Evolutionary conservation across 1,139 yeast species (phyloP), one percentile per base, ranked within the genome.

Genomic region (Chernovozyma sophiae-reginae): DNA sequence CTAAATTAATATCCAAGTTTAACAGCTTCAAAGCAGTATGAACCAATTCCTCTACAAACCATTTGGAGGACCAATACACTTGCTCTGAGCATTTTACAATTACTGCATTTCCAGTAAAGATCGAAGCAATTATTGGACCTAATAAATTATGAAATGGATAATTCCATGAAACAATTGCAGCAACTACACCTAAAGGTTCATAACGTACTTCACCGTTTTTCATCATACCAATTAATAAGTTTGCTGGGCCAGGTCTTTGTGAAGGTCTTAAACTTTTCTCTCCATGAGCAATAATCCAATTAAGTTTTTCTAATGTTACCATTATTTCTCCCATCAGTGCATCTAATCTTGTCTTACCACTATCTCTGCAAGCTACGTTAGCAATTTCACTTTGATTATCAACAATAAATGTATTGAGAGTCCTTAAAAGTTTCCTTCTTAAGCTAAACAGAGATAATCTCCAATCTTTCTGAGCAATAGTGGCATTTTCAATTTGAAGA

Each of bases 241-340:
- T 86, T 1, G 94, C 74, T 15, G 97, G 94, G 0, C 96, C 96
- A 0, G 96, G 85, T 46, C 97, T 77, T 38, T 69, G 72, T 10
- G 94, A 82, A 1, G 92, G 82, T 33, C 72, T 65, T 45, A 92
- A 67, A 0, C 86, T 76, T 16, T 63, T 63, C 48, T 82, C 94
- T 24, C 97, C 97, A 55, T 92, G 79, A 46, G 81, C 75, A 36
- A 86, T 70, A 34, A 85, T 81, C 98, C 98, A 92, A 48, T 82
- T 81, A 50, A 90, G 65, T 58, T 92, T 92, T 56, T 92, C 98
- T 46, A 90, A 68, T 0, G 97, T 90, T 10, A 89, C 97, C 77
- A 92, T 74, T 29, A 84, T 81, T 56, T 92, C 98, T 32, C 98
- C 98, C 83, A 92, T 81, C 40, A 92, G 82, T 2, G 98, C 97